Percentiles rank a stretch among this genome's conserved stretches.
These are phyloP conservation scores for Irpex lacteus DNA, from an alignment of 1,284 basidiomycete species.

Conservation along the genomic window DNA sequence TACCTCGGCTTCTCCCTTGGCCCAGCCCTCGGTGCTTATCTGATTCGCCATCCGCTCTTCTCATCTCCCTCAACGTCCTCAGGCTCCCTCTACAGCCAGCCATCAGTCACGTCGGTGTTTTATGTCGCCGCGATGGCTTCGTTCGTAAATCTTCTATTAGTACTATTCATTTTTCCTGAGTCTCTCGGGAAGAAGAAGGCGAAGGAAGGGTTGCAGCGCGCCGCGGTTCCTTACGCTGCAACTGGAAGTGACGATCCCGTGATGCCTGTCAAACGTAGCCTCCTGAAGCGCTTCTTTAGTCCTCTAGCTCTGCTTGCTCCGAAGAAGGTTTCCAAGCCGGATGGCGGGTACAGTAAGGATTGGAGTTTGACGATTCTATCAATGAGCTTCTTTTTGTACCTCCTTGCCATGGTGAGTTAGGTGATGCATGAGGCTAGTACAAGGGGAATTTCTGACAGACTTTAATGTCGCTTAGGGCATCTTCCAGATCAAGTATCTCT, in stretches of 20 bases:
- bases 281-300: conserved; percentile 36
- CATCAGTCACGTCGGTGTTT: conserved; percentile 54
- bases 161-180: conserved; percentile 65
- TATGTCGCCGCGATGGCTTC: conserved; percentile 50
- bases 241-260: background rate
- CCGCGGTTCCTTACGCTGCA: conserved; percentile 1
- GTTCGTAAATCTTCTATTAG: conserved; percentile 46
- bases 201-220: conserved; percentile 18
- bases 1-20: conserved; percentile 73
- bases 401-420: conserved; percentile 43
- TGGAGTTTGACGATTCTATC: conserved; percentile 59
- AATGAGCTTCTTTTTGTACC: conserved; percentile 41
- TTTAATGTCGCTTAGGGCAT: conserved; percentile 39
- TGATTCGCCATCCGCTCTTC: conserved; percentile 56
- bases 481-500: conserved; percentile 60
- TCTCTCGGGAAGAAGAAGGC: conserved; percentile 48
- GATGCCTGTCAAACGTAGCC: conserved; percentile 21
- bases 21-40: conserved; percentile 68
- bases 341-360: conserved; percentile 39
- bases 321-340: conserved; percentile 31
- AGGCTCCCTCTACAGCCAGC: conserved; percentile 19
- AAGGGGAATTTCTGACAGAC: background rate
- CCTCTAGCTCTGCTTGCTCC: conserved; percentile 59
- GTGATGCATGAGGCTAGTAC: background rate
- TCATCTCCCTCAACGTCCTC: conserved; percentile 15